Base-by-base conservation (phyloP, 371 early-diverging fungal species). In the Parasitella parasitica region DNA sequence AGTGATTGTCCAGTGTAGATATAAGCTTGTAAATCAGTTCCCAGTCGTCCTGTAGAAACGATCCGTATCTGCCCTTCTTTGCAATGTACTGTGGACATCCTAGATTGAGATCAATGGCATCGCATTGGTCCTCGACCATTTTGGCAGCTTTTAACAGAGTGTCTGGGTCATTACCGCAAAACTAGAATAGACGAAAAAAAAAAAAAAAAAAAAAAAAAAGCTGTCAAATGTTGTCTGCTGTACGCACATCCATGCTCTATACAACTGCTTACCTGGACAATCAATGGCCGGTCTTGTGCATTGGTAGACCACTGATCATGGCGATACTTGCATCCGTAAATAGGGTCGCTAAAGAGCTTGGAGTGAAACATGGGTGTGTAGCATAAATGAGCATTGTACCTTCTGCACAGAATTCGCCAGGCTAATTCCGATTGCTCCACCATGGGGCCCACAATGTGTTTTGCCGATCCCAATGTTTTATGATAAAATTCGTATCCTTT, bases 361-460 rank as follows among this genome's bases (percentile, higher is more conserved):
- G 94, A 93, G 64, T 99, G 93, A 64, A 98, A 90, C 99, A 99
- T 99, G 59, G 99, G 99, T 11, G 98, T 98, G 71, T 94, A 99
- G 73, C 95, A 94, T 4, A 98, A 75, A 15, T 98, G 83, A 0
- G 97, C 95, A 22, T 90, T 91, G 76, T 97, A 93, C 22, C 89
- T 77, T 34, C 92, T 73, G 15, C 92, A 87, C 13, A 99, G 85
- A 20, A 91, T 83, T 27, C 99, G 81, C 94, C 95, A 99, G 0
- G 97, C 92, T 48, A 87, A 78, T 64, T 91, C 94, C 0, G 89
- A 89, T 72, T 94, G 94, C 58, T 94, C 94, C 16, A 93, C 96
- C 96, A 95, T 95, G 6, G 96, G 96, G 0, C 94, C 96, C 1
- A 94, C 91, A 39, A 95, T 77, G 69, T 86, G 73, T 61, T 86